Conservation (phyloP, 2,329 filamentous ascomycete species). For the Ploettnerulaceae sp. region DNA sequence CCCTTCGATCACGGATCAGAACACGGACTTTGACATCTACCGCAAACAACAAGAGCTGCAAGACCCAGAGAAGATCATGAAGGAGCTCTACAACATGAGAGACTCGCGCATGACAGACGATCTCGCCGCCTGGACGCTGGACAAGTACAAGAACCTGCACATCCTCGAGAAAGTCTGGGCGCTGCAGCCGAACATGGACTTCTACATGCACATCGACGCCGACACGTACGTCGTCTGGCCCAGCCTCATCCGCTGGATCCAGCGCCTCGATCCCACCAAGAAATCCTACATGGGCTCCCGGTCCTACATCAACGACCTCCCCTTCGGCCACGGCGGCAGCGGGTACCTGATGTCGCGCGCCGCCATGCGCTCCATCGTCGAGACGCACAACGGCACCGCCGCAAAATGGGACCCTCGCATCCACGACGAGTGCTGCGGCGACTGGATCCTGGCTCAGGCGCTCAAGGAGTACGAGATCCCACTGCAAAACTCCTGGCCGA, state of each 20-base stretch:
- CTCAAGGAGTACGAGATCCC: conserved; percentile 42
- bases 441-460: conserved; percentile 44
- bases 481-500: conserved; percentile 43
- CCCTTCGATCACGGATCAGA: conserved; percentile 37
- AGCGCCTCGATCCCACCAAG: conserved; percentile 27
- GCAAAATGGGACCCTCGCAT: conserved; percentile 43
- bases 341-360: conserved; percentile 49
- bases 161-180: conserved; percentile 50
- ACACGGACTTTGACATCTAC: conserved; percentile 46
- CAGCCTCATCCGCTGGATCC: conserved; percentile 38
- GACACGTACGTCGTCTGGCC: conserved; percentile 54
- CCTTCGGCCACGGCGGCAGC: conserved; percentile 52
- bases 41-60: conserved; percentile 41
- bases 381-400: conserved; percentile 40
- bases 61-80: conserved; percentile 41
- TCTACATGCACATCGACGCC: conserved; percentile 55
- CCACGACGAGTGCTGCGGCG: conserved; percentile 46
- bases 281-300: conserved; percentile 48
- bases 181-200: conserved; percentile 48
- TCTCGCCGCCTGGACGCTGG: conserved; percentile 46
- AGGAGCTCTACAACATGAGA: conserved; percentile 25
- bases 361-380: conserved; percentile 45
- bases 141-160: conserved; percentile 59
- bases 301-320: conserved; percentile 39
- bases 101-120: conserved; percentile 30